A percentile compares a stretch with the other conserved stretches of the same genome.
Conservation (phyloP, 2,329 filamentous ascomycete genomes). For the Cladophialophora psammophila region DNA sequence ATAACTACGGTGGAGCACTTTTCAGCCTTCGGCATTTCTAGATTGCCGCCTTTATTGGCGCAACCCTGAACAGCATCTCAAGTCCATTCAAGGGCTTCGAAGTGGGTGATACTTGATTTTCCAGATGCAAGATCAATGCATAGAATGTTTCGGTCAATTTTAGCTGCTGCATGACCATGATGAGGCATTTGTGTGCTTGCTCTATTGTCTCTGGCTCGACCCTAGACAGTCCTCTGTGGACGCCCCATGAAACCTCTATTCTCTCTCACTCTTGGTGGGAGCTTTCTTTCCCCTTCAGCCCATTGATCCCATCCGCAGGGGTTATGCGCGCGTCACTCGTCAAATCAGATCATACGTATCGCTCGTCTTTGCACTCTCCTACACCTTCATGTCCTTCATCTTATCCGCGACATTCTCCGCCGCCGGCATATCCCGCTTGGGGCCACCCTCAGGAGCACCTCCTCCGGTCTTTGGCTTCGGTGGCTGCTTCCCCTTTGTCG, state of each 20-base stretch:
- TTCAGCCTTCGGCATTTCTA: no score
- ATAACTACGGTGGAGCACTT: not conserved
- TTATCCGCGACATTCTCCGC: constrained; percentile 50
- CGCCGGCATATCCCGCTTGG: constrained; percentile 35
- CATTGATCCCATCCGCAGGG: not conserved
- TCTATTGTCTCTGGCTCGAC: not conserved
- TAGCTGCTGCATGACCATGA: not conserved
- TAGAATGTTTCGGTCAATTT: not conserved
- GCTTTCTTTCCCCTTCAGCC: not conserved
- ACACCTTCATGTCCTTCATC: constrained; percentile 51
- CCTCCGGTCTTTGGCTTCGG: constrained; percentile 44
- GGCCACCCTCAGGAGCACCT: constrained; percentile 38
- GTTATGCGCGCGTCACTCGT: not conserved
- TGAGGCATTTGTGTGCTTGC: not conserved
- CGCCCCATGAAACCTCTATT: not conserved
- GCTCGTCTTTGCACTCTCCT: constrained; percentile 33
- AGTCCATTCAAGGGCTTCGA: no score
- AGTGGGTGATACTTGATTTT: not conserved
- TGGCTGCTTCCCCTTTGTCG: constrained; percentile 59
- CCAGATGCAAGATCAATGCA: not conserved
- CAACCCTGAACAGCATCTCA: no score
- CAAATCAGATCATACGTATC: constrained; percentile 1
- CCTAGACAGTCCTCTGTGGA: not conserved
- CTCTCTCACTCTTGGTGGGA: not conserved
- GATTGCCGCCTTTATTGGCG: no score